Base-by-base conservation (phyloP, 495 filamentous ascomycete genomes). In the Neurospora sp. region DNA sequence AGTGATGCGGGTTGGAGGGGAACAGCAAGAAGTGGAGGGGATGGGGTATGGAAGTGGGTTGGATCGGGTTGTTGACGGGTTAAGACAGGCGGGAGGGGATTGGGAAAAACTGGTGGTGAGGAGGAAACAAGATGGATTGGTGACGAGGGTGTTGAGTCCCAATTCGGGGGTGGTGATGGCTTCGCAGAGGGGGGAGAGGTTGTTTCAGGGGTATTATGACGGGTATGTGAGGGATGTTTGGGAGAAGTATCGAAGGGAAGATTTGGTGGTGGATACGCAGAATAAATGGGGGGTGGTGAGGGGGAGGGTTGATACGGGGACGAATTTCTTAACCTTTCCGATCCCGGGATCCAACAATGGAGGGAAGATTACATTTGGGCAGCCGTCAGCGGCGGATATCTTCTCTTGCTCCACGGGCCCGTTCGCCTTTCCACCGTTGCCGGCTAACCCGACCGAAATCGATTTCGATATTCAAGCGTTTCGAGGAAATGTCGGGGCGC, bases 331-430 rank as follows among this genome's bases (percentile, higher is more conserved):
- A 16, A 83, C 77, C 14, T 90, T 93, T 75, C 78, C 80, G 12
- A 35, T 35, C 4, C 54, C 2, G 80, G 78, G 42, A 84, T 80
- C 18, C 84, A 85, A 1, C 5, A 27, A 3, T 6, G 20, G 49
- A 69, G 74, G 14, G 27, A 66, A 18, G 6, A 66, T 66, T 4
- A 66, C 83, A 0, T 93, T 93, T 79, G 74, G 77, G 7, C 82
- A 88, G 75, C 92, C 92, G 2, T 81, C 83, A 35, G 85, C 88
- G 0, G 80, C 77, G 16, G 92, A 93, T 76, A 90, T 94, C 76
- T 93, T 93, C 82, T 87, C 84, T 74, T 93, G 91, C 84, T 90
- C 85, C 76, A 88, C 86, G n/a, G 92, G 92, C 0, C 27, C 54
- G 27, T 66, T 66, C 14, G 88, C 91, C 0, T 94, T 94, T 78